Evolutionary conservation across 106 monocot species (phyloP).

Genomic region (Dendrobium chrysotoxum): DNA sequence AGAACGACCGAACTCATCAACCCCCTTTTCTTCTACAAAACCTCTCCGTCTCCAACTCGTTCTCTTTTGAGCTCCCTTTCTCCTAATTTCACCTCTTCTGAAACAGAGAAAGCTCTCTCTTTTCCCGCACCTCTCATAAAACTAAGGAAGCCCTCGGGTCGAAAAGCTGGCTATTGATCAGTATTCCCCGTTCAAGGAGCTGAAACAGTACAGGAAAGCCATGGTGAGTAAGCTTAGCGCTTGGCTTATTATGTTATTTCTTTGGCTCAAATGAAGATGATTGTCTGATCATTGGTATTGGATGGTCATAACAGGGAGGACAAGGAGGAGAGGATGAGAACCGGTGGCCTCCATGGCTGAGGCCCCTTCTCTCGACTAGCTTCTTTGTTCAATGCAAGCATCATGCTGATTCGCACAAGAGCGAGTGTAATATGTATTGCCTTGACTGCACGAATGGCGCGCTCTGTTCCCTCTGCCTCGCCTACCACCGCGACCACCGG

Average conservation of each 20-base stretch:
- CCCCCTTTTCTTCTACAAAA: not conserved
- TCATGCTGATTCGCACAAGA: constrained; percentile 77
- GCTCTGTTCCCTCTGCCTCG: constrained; percentile 77
- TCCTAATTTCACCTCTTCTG: not conserved
- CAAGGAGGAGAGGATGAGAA: constrained; percentile 3
- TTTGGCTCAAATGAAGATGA: not conserved
- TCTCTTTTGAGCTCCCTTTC: not conserved
- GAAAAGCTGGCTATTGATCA: constrained; percentile 8
- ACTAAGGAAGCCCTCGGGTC: too few relatives aligned
- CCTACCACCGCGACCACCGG: constrained; percentile 62
- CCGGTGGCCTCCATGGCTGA: constrained; percentile 80
- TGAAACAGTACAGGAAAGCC: constrained; percentile 4
- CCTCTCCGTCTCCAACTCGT: not conserved
- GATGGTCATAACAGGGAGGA: constrained; percentile 1
- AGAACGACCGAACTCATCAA: constrained; percentile 26
- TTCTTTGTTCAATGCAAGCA: constrained; percentile 87
- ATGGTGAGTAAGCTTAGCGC: constrained; percentile 17
- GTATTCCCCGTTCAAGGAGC: constrained; percentile 4
- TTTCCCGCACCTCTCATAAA: too few relatives aligned
- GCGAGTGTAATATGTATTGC: constrained; percentile 97
- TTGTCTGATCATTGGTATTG: not conserved
- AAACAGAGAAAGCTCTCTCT: not conserved
- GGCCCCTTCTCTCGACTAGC: constrained; percentile 47
- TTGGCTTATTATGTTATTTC: not conserved
- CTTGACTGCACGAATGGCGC: constrained; percentile 73